A percentile compares a stretch with the other conserved stretches of the same genome.
These are phyloP conservation scores for Medicago ruthenica DNA, from an alignment of 306 rosid species.

Conservation along the genomic window DNA sequence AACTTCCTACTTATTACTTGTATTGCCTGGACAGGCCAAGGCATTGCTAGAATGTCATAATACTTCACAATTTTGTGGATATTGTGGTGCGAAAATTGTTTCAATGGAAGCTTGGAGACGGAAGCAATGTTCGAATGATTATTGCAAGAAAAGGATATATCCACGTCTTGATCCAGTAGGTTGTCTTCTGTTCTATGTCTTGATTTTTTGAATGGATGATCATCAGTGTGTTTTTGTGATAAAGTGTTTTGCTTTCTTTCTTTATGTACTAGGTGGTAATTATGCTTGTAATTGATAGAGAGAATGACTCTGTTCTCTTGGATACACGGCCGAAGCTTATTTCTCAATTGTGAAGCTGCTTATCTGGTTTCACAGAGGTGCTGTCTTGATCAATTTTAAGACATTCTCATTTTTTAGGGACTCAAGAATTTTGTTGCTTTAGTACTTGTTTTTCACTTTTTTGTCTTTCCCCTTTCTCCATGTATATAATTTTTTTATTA, in stretches of 20 bases:
- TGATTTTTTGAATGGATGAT: constrained; percentile 38
- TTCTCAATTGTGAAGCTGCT: constrained; percentile 81
- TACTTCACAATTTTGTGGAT: constrained; percentile 78
- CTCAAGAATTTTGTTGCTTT: constrained; percentile 9
- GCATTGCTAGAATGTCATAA: constrained; percentile 90
- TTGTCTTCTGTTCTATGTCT: constrained; percentile 30
- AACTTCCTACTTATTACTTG: constrained; percentile 27
- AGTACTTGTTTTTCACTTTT: not conserved
- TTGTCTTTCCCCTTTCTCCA: not conserved
- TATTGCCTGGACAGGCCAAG: constrained; percentile 70
- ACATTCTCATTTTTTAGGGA: constrained; percentile 29
- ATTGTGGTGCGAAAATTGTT: constrained; percentile 80
- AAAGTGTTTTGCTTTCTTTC: constrained; percentile 20
- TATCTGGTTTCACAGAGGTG: constrained; percentile 92
- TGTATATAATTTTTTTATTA: constrained; percentile 24
- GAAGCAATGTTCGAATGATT: constrained; percentile 78
- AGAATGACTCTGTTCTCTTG: constrained; percentile 77
- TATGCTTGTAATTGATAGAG: constrained; percentile 88
- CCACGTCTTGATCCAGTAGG: constrained; percentile 93
- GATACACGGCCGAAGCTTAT: constrained; percentile 64
- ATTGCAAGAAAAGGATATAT: constrained; percentile 74
- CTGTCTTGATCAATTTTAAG: constrained; percentile 41
- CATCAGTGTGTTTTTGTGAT: constrained; percentile 28
- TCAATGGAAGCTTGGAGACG: constrained; percentile 80
- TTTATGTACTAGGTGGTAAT: constrained; percentile 72